Conservation (phyloP, 176 grass and related monocot species). For the Sorghum bicolor region DNA sequence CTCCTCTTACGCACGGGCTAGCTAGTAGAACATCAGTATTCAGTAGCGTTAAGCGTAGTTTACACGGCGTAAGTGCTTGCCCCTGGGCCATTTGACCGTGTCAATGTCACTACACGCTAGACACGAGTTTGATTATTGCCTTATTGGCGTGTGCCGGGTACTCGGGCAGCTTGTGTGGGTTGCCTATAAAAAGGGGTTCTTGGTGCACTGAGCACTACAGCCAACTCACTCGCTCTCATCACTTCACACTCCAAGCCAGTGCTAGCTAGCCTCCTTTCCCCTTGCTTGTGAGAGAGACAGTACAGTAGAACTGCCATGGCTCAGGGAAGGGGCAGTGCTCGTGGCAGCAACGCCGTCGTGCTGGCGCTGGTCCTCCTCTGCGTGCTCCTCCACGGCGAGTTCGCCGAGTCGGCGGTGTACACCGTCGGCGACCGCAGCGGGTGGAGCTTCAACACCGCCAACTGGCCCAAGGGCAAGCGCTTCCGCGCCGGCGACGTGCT, state of each 20-base stretch:
- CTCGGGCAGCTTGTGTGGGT: not conserved
- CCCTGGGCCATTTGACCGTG: not conserved
- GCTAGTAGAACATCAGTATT: not conserved
- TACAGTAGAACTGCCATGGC: slow-evolving; percentile 18
- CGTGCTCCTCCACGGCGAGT: slow-evolving; percentile 64
- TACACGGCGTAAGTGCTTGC: not conserved
- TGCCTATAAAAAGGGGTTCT: slow-evolving; percentile 28
- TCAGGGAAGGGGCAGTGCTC: slow-evolving; percentile 85
- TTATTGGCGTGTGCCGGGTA: not conserved
- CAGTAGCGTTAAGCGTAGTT: not conserved
- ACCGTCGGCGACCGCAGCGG: slow-evolving; percentile 66
- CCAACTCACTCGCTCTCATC: not conserved
- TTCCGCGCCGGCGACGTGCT: slow-evolving; percentile 90
- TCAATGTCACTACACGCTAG: not conserved
- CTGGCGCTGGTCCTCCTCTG: slow-evolving; percentile 49
- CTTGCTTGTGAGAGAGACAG: not conserved
- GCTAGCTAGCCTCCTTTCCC: not conserved
- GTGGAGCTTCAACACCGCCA: slow-evolving; percentile 53
- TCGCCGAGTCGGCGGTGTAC: slow-evolving; percentile 66
- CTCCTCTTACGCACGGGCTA: too few species aligned
- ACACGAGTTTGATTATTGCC: not conserved
- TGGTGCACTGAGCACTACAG: slow-evolving; percentile 4
- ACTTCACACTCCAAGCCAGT: not conserved
- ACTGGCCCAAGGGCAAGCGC: slow-evolving; percentile 60
- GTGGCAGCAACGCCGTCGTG: slow-evolving; percentile 1